Conservation (phyloP, 352 stramenopile species). For the Phytopythium oedochilum region DNA sequence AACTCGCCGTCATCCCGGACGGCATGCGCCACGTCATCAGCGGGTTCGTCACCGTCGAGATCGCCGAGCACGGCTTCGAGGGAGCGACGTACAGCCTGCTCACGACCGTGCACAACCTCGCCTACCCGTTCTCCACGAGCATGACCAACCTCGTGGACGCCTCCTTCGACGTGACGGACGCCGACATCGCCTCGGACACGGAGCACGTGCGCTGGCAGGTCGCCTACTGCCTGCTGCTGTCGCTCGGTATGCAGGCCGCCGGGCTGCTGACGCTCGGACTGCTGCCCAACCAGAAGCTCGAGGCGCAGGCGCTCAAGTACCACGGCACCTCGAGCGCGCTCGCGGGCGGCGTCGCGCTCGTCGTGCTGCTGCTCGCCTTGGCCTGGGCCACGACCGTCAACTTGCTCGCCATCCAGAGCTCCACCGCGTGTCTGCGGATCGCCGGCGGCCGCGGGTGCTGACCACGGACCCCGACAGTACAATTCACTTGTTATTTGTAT, state of each 20-base stretch:
- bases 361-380: slow-evolving; percentile 30
- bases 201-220: slow-evolving; percentile 55
- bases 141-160: slow-evolving; percentile 51
- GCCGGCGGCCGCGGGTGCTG: slow-evolving; percentile 46
- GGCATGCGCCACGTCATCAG: slow-evolving; percentile 58
- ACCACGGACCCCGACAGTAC: too few relatives aligned
- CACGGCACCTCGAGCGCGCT: slow-evolving; percentile 38
- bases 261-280: slow-evolving; percentile 43
- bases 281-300: slow-evolving; percentile 56
- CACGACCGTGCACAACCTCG: slow-evolving; percentile 63
- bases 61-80: slow-evolving; percentile 70
- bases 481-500: neutral
- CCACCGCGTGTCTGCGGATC: slow-evolving; percentile 58
- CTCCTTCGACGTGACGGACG: slow-evolving; percentile 53
- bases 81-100: slow-evolving; percentile 57
- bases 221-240: slow-evolving; percentile 48
- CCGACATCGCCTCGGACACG: slow-evolving; percentile 53
- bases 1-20: slow-evolving; percentile 51
- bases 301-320: slow-evolving; percentile 57
- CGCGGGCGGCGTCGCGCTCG: slow-evolving; percentile 30
- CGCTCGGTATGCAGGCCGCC: slow-evolving; percentile 36
- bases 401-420: slow-evolving; percentile 54
- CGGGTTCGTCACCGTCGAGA: slow-evolving; percentile 63
- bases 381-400: slow-evolving; percentile 53
- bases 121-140: slow-evolving; percentile 44